These are phyloP conservation scores for Colletotrichum musae DNA, from an alignment of 2,329 filamentous ascomycete genomes.

Conservation along the genomic window DNA sequence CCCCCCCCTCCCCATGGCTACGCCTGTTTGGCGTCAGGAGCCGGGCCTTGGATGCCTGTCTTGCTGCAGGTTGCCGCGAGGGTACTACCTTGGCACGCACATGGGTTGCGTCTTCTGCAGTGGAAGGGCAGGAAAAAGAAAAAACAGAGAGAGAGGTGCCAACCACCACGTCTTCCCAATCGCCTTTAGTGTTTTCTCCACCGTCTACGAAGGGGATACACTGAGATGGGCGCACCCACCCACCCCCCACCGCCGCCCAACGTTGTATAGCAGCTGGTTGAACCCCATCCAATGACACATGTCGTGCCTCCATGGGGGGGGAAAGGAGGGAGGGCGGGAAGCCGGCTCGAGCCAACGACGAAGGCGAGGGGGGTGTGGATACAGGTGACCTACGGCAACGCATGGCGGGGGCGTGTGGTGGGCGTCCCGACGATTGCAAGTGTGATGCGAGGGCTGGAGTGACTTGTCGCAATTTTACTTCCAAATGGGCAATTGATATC, in stretches of 20 bases:
- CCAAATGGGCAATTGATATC: background rate
- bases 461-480: constrained; percentile 24
- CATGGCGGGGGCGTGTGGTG: background rate
- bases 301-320: constrained; percentile 21
- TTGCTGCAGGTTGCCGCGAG: constrained; percentile 6
- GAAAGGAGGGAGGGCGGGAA: background rate
- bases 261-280: constrained; percentile 9
- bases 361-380: background rate
- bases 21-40: constrained; percentile 25
- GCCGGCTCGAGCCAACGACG: background rate
- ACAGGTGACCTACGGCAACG: background rate
- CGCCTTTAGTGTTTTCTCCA: background rate
- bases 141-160: background rate
- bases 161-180: background rate
- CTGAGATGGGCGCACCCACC: no score
- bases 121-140: background rate
- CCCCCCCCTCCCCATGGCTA: background rate
- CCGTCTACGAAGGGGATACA: background rate
- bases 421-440: constrained; percentile 9
- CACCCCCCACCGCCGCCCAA: background rate
- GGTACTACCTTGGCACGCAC: constrained; percentile 8
- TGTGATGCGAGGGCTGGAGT: background rate
- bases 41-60: constrained; percentile 13
- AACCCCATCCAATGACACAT: constrained; percentile 28
- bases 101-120: constrained; percentile 8